Evolutionary conservation across 768 basidiomycete genomes (phyloP).

Genomic region (Ephemerocybe angulata): DNA sequence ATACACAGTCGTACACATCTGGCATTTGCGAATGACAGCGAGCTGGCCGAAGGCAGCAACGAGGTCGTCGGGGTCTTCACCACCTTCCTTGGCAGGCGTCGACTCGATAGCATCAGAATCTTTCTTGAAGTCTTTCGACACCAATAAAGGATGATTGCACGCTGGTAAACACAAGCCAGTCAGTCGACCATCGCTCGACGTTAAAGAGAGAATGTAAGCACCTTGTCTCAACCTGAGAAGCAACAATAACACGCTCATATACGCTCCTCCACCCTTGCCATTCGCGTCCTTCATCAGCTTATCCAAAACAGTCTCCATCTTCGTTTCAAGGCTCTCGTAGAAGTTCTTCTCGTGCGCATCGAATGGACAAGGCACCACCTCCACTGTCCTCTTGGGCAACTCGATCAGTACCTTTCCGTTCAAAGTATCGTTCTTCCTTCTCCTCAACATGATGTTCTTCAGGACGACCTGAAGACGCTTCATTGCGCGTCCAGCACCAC

Average conservation of each 20-base stretch:
- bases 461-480: slow-evolving; percentile 86
- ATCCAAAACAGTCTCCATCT: slow-evolving; percentile 64
- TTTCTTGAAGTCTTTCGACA: slow-evolving; percentile 68
- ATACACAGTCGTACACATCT: slow-evolving; percentile 71
- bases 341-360: slow-evolving; percentile 74
- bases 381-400: slow-evolving; percentile 70
- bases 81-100: slow-evolving; percentile 48
- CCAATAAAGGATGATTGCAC: slow-evolving; percentile 84
- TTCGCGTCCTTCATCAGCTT: slow-evolving; percentile 49
- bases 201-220: slow-evolving; percentile 28
- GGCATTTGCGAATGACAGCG: slow-evolving; percentile 69
- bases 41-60: slow-evolving; percentile 69
- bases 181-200: background rate
- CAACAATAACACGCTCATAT: slow-evolving; percentile 67
- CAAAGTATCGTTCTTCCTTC: slow-evolving; percentile 67
- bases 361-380: slow-evolving; percentile 75
- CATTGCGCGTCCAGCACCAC: slow-evolving; percentile 62
- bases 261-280: slow-evolving; percentile 51
- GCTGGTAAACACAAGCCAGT: slow-evolving; percentile 41
- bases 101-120: slow-evolving; percentile 79
- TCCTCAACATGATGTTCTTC: slow-evolving; percentile 83
- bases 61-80: slow-evolving; percentile 71
- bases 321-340: slow-evolving; percentile 67
- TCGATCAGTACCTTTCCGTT: slow-evolving; percentile 82
- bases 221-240: slow-evolving; percentile 88